A percentile compares a stretch with the other conserved stretches of the same genome.
Conservation (phyloP, 129 eudicot species). For the Flaveria trinervia region DNA sequence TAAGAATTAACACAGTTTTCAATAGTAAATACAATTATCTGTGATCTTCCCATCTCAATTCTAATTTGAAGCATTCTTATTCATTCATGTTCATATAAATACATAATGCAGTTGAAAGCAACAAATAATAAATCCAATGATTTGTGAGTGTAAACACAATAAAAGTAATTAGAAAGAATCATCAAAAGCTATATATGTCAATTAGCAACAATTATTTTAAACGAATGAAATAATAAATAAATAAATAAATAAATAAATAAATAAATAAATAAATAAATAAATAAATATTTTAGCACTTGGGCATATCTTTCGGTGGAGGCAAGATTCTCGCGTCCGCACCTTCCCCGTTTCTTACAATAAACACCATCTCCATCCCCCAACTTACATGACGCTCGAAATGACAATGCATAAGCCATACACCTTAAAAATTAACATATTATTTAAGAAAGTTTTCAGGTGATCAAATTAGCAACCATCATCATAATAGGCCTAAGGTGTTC, state of each 20-base stretch:
- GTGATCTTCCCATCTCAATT: too few relatives aligned
- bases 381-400: conserved; percentile 62
- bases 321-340: conserved; percentile 22
- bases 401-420: conserved; percentile 85
- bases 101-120: too few relatives aligned
- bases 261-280: not conserved
- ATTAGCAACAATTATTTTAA: not conserved
- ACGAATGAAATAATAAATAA: not conserved
- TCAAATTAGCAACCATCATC: not conserved
- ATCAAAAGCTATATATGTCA: not conserved
- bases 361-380: conserved; percentile 71
- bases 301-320: conserved; percentile 68
- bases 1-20: too few relatives aligned
- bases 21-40: too few relatives aligned
- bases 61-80: too few relatives aligned
- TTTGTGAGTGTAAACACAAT: not conserved
- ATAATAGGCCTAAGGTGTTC: too few relatives aligned
- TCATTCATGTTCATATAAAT: too few relatives aligned
- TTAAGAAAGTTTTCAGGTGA: not conserved
- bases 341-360: conserved; percentile 50
- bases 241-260: not conserved
- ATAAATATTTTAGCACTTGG: conserved; percentile 41
- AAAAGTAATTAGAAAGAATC: not conserved
- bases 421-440: conserved; percentile 17
- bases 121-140: too few relatives aligned